phyloP scores from a whole-genome alignment of 805 yeast species.

The Candida nonsorbophila region DNA sequence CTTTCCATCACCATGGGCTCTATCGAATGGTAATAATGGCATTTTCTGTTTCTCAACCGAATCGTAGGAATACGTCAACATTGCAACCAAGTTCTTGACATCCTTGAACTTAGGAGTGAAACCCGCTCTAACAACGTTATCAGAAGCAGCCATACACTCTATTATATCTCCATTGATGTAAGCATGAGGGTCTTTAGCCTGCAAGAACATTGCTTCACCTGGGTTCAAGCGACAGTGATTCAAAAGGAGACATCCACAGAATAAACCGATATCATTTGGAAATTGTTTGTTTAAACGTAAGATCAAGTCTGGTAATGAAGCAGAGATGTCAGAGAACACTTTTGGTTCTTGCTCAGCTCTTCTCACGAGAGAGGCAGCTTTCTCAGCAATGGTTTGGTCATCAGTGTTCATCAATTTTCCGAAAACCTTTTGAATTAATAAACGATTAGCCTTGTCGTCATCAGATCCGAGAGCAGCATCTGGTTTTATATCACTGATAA shows the following conservation, averaged over 20 bases:
- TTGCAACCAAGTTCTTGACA: constrained; percentile 79
- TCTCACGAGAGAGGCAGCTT: constrained; percentile 61
- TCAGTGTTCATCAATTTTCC: constrained; percentile 78
- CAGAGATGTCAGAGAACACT: constrained; percentile 43
- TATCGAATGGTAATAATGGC: constrained; percentile 55
- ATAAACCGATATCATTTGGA: constrained; percentile 90
- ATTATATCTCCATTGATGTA: constrained; percentile 95
- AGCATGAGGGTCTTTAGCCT: constrained; percentile 98
- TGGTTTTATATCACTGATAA: constrained; percentile 43
- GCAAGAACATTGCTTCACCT: constrained; percentile 95
- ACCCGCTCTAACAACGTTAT: constrained; percentile 97
- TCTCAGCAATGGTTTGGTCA: constrained; percentile 49
- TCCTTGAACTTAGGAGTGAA: constrained; percentile 99
- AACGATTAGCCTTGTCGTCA: constrained; percentile 56
- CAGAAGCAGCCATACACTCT: constrained; percentile 99
- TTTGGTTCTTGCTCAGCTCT: constrained; percentile 59
- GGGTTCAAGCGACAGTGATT: constrained; percentile 78
- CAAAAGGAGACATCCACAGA: constrained; percentile 90
- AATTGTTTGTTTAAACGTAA: constrained; percentile 79
- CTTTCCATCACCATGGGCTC: constrained; percentile 63
- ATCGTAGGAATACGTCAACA: constrained; percentile 86
- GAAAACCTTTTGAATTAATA: constrained; percentile 69
- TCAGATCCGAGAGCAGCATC: constrained; percentile 42
- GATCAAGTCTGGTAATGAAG: constrained; percentile 65
- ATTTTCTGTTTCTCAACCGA: constrained; percentile 92